Conservation (phyloP, 345 rosid genomes). For the Excoecaria cochinchinensis region DNA sequence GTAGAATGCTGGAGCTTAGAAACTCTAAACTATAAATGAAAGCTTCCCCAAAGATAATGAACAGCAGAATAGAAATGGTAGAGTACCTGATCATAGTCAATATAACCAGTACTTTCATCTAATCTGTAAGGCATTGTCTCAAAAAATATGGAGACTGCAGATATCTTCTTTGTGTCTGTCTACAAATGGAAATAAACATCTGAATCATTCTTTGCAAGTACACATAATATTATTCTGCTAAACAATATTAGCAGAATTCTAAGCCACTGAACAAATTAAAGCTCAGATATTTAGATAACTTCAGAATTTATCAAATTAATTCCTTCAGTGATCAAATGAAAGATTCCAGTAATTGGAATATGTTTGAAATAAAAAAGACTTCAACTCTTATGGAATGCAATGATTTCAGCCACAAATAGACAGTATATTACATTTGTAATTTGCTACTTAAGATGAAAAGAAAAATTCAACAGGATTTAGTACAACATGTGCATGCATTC, state of each 20-base stretch:
- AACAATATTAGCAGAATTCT: neutral
- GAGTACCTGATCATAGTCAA: slow-evolving; percentile 89
- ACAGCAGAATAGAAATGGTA: neutral
- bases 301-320: neutral
- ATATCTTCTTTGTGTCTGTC: slow-evolving; percentile 96
- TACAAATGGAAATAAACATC: slow-evolving; percentile 29
- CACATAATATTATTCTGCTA: neutral
- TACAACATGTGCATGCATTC: neutral
- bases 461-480: neutral
- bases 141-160: slow-evolving; percentile 93
- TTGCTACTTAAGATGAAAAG: neutral
- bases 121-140: slow-evolving; percentile 98
- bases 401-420: neutral
- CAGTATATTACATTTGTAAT: neutral
- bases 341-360: no score
- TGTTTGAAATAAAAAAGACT: no score
- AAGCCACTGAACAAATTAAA: neutral
- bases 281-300: neutral
- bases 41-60: slow-evolving; percentile 4
- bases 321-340: no score
- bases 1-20: neutral
- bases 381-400: neutral
- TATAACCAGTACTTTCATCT: slow-evolving; percentile 84
- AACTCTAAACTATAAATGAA: neutral
- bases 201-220: neutral